Evolutionary conservation across 2,329 filamentous ascomycete genomes (phyloP), one percentile per base, ranked within the genome.

Genomic region (Xylaria sp.): DNA sequence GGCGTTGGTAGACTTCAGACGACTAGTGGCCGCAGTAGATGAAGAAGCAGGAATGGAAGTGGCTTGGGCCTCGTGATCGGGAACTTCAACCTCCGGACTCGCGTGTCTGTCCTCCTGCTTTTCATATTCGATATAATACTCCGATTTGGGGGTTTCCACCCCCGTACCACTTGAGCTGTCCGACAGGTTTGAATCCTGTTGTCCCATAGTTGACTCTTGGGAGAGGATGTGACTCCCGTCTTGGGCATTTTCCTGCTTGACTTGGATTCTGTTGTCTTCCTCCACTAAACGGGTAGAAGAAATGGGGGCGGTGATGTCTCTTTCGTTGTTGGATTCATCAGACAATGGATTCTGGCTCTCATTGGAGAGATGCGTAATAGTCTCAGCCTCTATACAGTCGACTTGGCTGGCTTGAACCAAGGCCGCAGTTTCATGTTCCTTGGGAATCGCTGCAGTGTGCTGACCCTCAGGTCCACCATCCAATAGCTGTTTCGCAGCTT

Each of bases 1-100:
- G 23, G 65, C 43, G 40, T 68, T 60, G 13, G 40, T 38, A n/a
- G 29, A 54, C 31, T 58, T 59, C 9, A 38, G 11, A 41, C 31
- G 55, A 17, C 40, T 38, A 2, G n/a, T n/a, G 15, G 52, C 6
- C 3, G 15, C 17, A 13, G 49, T 38, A 47, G 25, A 3, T 47
- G 47, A 21, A 51, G 52, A 19, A 33, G 37, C 10, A 35, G 49
- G 21, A 15, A 40, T 49, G 37, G 56, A 25, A 38, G 44, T 29
- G n/a, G 29, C 51, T 19, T 35, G 55, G 11, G 10, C 8, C 19
- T 29, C 48, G 11, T 49, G 23, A 6, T 48, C 11, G 15, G 25
- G 15, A 47, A 8, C n/a, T 46, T 53, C 15, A 4, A 21, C 29
- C 29, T 51, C 3, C 3, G 23, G 6, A 38, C 1, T 15, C 3